Base-by-base conservation (phyloP, 164 flowering plant species). In the Echeveria elegans region DNA sequence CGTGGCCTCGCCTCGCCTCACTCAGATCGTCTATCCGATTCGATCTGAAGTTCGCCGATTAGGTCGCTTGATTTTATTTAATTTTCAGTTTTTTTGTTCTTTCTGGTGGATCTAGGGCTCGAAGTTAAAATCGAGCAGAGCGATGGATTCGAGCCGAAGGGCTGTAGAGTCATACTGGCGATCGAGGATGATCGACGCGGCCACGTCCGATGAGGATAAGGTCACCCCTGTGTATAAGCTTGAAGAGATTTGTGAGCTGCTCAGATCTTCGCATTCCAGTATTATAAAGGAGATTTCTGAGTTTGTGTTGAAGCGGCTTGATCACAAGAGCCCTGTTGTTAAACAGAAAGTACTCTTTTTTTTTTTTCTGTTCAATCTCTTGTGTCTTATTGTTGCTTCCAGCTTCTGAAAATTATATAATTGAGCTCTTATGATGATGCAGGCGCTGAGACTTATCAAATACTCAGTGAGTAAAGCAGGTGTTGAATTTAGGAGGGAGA, bases 161-260 rank as follows among this genome's bases (percentile, higher is more conserved):
- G 98, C 97, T 18, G 98, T 94, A 66, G 98, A 94, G 66, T 82
- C 98, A 16, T 91, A 94, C 74, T 91, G 98, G 98, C 84, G 99
- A 74, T 91, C 93, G 66, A 78, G 85, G 71, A 83, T 89, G 90
- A 78, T 88, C 66, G 98, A 92, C 70, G 90, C 70, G 1, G 98
- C 86, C 5, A 92, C 98, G 1, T 78, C 90, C 1, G 94, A 91
- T 61, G 99, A 94, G 70, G 93, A 91, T 65, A 94, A 94, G 75
- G 94, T 94, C 48, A 70, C 99, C 24, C 92, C 99, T 32, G 99
- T 94, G 8, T 88, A 86, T 74, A 94, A 94, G 69, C 74, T 89
- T 67, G 96, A 94, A 67, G 98, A 92, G 76, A 83, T 92, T 67
- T 90, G 96, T 70, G 90, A 91, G 69, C 89, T 91, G 36, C 81